Evolutionary conservation across 805 yeast species (phyloP), one percentile per base, ranked within the genome.

Genomic region (Kodamaea lidongshanica): DNA sequence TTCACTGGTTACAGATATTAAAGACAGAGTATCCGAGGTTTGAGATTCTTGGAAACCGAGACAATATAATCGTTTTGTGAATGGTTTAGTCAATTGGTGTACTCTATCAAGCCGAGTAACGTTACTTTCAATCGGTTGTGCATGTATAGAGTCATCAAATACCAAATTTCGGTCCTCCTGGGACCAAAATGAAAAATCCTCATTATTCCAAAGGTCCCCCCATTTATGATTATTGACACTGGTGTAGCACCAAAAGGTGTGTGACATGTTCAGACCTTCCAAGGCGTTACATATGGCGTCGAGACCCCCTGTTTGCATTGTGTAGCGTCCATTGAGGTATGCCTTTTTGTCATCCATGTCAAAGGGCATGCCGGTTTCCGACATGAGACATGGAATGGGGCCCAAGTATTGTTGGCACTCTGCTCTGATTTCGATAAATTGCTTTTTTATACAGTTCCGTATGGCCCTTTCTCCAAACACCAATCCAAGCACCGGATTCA

Each of bases 321-420:
- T 55, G 52, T 75, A 92, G 38, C 75, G 73, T 2, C 88, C 87
- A 34, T 65, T 65, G 1, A 54, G 52, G 48, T 73, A 89, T 0
- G 96, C 82, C 27, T 58, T 63, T 48, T 82, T 84, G 35, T 74
- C 67, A 54, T 89, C 88, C 96, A 89, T 84, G 53, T 92, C 96
- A 52, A 80, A 85, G 3, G 98, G 97, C 79, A 89, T 85, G 5
- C 98, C 98, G n/a, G 89, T 87, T 54, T 89, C 98, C 1, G 94
- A 74, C 68, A 92, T 77, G 13, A 89, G 57, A 7, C 81, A 70
- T 0, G 96, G 95, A 7, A 86, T 65, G 7, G 52, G 29, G 3
- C 96, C 96, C 20, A 88, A 54, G 17, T 70, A 52, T 4, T 66
- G 67, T 5, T 58, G 50, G 4, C 86, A 75, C 49, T 92, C 97